Evolutionary conservation across 2,329 filamentous ascomycete genomes (phyloP), one percentile per base, ranked within the genome.

Genomic region (Eutypa lata): DNA sequence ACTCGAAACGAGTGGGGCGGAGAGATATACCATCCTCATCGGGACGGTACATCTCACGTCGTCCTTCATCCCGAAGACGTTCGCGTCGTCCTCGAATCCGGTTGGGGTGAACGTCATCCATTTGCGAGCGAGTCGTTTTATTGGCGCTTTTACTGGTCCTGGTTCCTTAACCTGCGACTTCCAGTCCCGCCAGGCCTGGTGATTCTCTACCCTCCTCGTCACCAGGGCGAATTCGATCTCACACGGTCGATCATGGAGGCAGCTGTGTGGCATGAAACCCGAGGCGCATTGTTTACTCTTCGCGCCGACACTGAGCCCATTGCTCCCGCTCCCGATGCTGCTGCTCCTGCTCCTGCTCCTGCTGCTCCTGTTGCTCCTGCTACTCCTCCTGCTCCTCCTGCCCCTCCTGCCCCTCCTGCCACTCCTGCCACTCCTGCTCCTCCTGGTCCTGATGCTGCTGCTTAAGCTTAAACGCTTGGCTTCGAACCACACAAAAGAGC

Each of bases 61-160:
- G 80, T 77, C 10, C 71, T 86, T 35, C 80, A 84, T 57, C 81
- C 81, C 0, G 73, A 74, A 16, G 82, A 86, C 61, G 79, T 77
- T 14, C 75, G 74, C 55, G 58, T 75, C 5, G 72, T 84, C 45
- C 65, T 86, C 21, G 78, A 82, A 57, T 69, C 69, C 6, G 79
- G 81, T 0, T 85, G 81, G 81, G 83, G 78, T 2, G 78, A 84
- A 66, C 64, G 80, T 19, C 82, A 85, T 71, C 57, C 54, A 3
- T 57, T 57, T 8, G 38, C 46, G 2, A 48, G 49, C 7, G 26
- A 5, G 19, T 0, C 50, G 47, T 42, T 46, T 26, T n/a, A n/a
- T 26, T 59, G 52, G 52, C 37, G 37, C 31, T 19, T 45, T 0
- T 50, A 43, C 13, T 53, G 37, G 19, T 44, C 54, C 18, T 24